These are phyloP conservation scores for Neurospora hispaniola DNA, from an alignment of 495 filamentous ascomycete genomes.

Conservation along the genomic window DNA sequence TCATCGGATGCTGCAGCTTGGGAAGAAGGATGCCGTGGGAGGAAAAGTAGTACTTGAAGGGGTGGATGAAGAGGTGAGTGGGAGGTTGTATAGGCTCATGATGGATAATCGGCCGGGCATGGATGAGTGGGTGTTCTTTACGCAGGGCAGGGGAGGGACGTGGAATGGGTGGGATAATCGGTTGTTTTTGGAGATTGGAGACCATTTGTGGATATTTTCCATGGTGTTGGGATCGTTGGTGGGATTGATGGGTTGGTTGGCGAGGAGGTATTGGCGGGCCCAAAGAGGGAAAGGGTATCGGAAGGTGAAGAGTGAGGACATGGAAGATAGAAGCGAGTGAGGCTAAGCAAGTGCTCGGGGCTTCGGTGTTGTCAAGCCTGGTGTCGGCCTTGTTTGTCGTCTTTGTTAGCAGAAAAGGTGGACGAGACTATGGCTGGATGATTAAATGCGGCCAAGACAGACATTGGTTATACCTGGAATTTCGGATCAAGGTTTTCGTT, in stretches of 20 bases:
- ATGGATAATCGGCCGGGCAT: constrained; percentile 31
- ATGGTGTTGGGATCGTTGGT: constrained; percentile 15
- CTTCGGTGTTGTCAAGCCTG: not conserved
- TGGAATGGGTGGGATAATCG: constrained; percentile 36
- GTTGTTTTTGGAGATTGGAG: constrained; percentile 22
- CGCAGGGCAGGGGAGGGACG: constrained; percentile 28
- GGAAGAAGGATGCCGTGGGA: too few species aligned
- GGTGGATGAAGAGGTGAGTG: constrained; percentile 8
- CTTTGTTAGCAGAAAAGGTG: not conserved
- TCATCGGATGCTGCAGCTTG: constrained; percentile 13
- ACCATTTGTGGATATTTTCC: constrained; percentile 28
- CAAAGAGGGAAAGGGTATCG: constrained; percentile 6
- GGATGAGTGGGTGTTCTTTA: constrained; percentile 33
- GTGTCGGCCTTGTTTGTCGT: not conserved
- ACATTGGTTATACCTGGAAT: not conserved
- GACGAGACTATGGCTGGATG: not conserved
- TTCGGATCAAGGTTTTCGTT: not conserved
- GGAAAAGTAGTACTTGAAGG: constrained; percentile 4
- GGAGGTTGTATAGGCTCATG: constrained; percentile 25
- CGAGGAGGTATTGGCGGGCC: not conserved
- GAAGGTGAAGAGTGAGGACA: not conserved
- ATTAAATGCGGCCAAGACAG: not conserved
- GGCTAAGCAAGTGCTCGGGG: not conserved
- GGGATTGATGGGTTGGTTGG: constrained; percentile 3
- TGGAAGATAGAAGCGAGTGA: not conserved